These are phyloP conservation scores for Epicoccum sorghinum DNA, from an alignment of 2,329 filamentous ascomycete species.

Conservation along the genomic window DNA sequence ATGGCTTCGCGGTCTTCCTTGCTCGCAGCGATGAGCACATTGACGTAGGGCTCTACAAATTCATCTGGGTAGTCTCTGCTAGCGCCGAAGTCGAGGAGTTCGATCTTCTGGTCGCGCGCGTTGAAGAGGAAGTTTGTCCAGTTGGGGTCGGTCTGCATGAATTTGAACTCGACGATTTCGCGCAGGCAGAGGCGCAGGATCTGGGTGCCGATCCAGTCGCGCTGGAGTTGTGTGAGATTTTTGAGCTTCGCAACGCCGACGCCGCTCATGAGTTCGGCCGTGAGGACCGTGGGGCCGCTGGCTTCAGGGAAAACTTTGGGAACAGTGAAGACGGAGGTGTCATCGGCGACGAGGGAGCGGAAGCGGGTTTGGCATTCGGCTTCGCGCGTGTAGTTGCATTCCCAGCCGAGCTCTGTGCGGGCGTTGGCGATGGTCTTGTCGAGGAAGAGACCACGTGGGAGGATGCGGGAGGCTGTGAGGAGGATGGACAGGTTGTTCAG, in stretches of 20 bases:
- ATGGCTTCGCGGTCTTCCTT: conserved; percentile 69
- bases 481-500: conserved; percentile 91
- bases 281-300: conserved; percentile 84
- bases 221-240: conserved; percentile 78
- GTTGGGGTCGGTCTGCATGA: conserved; percentile 99
- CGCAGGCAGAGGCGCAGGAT: conserved; percentile 89
- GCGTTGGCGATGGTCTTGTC: conserved; percentile 98
- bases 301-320: conserved; percentile 79
- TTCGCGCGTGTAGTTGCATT: conserved; percentile 94
- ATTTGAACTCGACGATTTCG: conserved; percentile 91
- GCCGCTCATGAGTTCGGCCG: conserved; percentile 90
- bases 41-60: conserved; percentile 82
- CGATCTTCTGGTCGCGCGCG: conserved; percentile 70
- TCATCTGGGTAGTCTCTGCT: conserved; percentile 80
- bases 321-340: conserved; percentile 76
- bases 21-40: conserved; percentile 80
- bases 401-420: conserved; percentile 89
- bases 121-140: conserved; percentile 99
- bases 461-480: conserved; percentile 84
- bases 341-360: conserved; percentile 74
- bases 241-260: conserved; percentile 81
- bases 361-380: conserved; percentile 81
- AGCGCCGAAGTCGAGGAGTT: conserved; percentile 94
- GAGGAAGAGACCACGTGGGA: conserved; percentile 90
- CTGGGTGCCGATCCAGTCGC: conserved; percentile 95